Conservation (phyloP, 108 stramenopile genomes). For the Thalassiosira profunda region DNA sequence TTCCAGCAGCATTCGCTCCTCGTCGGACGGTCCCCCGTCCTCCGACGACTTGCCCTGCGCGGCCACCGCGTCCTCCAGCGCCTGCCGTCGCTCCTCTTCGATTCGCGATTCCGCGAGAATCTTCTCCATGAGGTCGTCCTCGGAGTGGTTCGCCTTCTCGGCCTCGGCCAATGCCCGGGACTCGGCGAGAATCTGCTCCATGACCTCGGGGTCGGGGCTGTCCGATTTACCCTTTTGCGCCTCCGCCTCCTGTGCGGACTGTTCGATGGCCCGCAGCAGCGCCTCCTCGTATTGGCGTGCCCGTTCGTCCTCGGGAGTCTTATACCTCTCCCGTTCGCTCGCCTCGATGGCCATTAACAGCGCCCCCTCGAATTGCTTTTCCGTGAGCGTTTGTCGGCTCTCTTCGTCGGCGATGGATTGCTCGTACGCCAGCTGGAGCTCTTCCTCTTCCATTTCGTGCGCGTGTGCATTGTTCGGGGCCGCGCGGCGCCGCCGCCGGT, state of each 20-base stretch:
- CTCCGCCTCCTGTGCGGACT: not conserved
- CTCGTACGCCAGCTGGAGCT: not conserved
- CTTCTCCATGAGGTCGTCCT: constrained; percentile 11
- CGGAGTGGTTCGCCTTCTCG: constrained; percentile 8
- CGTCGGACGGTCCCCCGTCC: too few relatives aligned
- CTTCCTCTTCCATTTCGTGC: constrained; percentile 12
- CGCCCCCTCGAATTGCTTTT: constrained; percentile 24
- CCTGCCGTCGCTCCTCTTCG: not conserved
- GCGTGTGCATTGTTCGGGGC: not conserved
- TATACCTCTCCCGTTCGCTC: constrained; percentile 13
- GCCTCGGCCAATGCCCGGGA: constrained; percentile 13
- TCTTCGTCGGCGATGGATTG: not conserved
- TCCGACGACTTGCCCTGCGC: too few relatives aligned
- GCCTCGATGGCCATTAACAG: constrained; percentile 20
- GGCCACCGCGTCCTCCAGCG: not conserved
- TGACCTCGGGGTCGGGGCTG: not conserved
- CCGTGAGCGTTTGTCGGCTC: constrained; percentile 17
- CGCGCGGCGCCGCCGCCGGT: not conserved
- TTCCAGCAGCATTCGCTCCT: not conserved
- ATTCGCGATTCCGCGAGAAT: constrained; percentile 14
- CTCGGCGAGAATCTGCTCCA: not conserved
- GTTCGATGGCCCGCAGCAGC: constrained; percentile 7
- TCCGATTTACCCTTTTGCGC: not conserved
- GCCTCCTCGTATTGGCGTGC: constrained; percentile 4
- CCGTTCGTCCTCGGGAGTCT: constrained; percentile 4